Evolutionary conservation across 495 filamentous ascomycete species (phyloP).

Genomic region (Xylaria scruposa): DNA sequence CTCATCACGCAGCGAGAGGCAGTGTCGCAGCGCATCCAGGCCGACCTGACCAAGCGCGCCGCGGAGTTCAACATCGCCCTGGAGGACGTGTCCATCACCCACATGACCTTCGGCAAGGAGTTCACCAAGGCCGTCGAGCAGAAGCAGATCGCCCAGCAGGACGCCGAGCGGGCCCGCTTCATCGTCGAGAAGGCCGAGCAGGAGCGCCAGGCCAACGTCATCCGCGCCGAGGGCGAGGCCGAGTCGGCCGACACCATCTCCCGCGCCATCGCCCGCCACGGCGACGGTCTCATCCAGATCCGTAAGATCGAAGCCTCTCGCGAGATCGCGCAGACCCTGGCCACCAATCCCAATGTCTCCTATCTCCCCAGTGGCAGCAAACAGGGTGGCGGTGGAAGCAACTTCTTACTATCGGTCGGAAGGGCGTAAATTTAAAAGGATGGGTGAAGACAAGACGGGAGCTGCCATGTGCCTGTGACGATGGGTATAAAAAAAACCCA

Average conservation of each 20-base stretch:
- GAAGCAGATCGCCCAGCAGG: slow-evolving; percentile 99
- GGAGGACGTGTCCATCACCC: slow-evolving; percentile 98
- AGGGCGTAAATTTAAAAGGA: slow-evolving; percentile 37
- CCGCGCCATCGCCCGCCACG: slow-evolving; percentile 89
- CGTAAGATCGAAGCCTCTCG: slow-evolving; percentile 95
- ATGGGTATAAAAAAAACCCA: background rate
- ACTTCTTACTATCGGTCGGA: slow-evolving; percentile 59
- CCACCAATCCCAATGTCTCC: slow-evolving; percentile 91
- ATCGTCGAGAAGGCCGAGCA: slow-evolving; percentile 99
- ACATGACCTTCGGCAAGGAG: slow-evolving; percentile 99
- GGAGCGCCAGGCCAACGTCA: slow-evolving; percentile 97
- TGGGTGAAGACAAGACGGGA: background rate
- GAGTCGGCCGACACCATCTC: slow-evolving; percentile 94
- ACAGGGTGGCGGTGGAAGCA: slow-evolving; percentile 66
- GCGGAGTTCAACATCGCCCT: slow-evolving; percentile 98
- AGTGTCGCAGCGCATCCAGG: slow-evolving; percentile 92
- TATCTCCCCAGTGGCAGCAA: slow-evolving; percentile 83
- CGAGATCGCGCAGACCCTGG: slow-evolving; percentile 92
- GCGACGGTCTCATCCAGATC: slow-evolving; percentile 93
- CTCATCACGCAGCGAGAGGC: slow-evolving; percentile 99
- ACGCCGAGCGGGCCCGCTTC: slow-evolving; percentile 95
- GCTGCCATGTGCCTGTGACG: background rate
- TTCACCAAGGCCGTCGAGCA: slow-evolving; percentile 99
- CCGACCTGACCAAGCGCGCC: slow-evolving; percentile 94
- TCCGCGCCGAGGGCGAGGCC: slow-evolving; percentile 95